Evolutionary conservation across 257 asterid genomes (phyloP).

Genomic region (Scutellaria barbata): DNA sequence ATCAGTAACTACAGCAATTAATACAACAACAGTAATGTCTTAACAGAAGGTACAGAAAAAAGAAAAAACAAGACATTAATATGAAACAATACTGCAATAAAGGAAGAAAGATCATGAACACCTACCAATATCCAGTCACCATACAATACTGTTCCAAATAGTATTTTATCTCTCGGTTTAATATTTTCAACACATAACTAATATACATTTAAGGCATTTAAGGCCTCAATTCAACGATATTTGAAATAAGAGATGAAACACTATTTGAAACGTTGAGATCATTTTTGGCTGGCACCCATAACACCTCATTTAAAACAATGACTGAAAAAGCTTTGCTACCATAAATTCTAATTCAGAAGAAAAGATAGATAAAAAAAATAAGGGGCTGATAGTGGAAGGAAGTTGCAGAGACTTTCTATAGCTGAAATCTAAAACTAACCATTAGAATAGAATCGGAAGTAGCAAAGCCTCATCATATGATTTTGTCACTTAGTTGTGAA

Average conservation of each 20-base stretch:
- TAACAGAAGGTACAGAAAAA: conserved; percentile 37
- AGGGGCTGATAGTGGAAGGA: conserved; percentile 24
- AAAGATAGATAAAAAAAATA: not conserved
- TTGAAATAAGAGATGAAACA: too few relatives aligned
- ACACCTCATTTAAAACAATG: conserved; percentile 12
- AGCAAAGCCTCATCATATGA: conserved; percentile 50
- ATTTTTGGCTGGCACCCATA: not conserved
- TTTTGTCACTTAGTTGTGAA: conserved; percentile 57
- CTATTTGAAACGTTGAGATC: too few relatives aligned
- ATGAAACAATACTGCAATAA: not conserved
- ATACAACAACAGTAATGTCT: conserved; percentile 41
- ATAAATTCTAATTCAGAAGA: conserved; percentile 52
- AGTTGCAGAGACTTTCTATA: conserved; percentile 33
- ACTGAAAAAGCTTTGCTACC: conserved; percentile 53
- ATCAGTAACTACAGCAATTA: conserved; percentile 48
- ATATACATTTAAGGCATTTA: too few relatives aligned
- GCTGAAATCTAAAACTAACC: conserved; percentile 32
- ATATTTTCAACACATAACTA: too few relatives aligned
- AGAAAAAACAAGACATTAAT: not conserved
- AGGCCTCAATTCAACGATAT: too few relatives aligned
- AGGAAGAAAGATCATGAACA: conserved; percentile 24
- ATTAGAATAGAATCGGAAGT: conserved; percentile 56
- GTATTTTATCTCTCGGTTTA: too few relatives aligned
- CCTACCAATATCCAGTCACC: not conserved
- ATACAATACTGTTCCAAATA: too few relatives aligned